A percentile compares a stretch with the other conserved stretches of the same genome.
These are phyloP conservation scores for Artemisia tridentata DNA, from an alignment of 129 eudicot genomes.

Conservation along the genomic window DNA sequence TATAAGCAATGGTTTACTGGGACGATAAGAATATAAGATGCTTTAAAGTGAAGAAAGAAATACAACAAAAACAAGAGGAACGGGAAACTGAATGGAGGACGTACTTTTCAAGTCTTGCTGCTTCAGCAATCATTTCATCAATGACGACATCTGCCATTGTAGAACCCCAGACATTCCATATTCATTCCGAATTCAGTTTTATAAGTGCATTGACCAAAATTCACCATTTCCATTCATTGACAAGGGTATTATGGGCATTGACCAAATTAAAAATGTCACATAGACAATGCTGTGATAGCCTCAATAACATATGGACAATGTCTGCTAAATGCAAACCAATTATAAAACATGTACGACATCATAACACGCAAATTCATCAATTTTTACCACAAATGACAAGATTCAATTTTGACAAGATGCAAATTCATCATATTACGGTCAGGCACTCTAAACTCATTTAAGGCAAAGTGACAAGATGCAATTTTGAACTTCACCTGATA, in stretches of 20 bases:
- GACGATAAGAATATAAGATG: background rate
- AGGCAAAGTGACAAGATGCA: conserved; percentile 71
- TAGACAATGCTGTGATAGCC: conserved; percentile 80
- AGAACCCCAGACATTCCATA: too few relatives aligned
- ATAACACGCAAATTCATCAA: background rate
- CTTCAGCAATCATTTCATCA: conserved; percentile 99
- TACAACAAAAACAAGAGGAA: background rate
- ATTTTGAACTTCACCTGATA: conserved; percentile 86
- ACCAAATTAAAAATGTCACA: too few relatives aligned
- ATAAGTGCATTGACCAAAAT: too few relatives aligned
- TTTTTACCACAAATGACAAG: background rate
- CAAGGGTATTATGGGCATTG: too few relatives aligned
- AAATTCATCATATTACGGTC: too few relatives aligned
- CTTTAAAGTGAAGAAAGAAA: background rate
- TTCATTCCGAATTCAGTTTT: too few relatives aligned
- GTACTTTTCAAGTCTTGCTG: conserved; percentile 82
- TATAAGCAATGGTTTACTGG: background rate
- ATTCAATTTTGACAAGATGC: too few relatives aligned
- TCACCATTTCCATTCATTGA: too few relatives aligned
- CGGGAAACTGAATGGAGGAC: conserved; percentile 12
- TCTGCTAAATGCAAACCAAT: conserved; percentile 42
- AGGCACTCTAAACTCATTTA: conserved; percentile 57
- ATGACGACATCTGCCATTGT: conserved; percentile 99
- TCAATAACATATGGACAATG: conserved; percentile 76
- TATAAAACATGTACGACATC: conserved; percentile 8